Percentiles rank a stretch among this genome's conserved stretches.
Conservation (phyloP, 2,329 filamentous ascomycete genomes). For the Huntiella bhutanensis region DNA sequence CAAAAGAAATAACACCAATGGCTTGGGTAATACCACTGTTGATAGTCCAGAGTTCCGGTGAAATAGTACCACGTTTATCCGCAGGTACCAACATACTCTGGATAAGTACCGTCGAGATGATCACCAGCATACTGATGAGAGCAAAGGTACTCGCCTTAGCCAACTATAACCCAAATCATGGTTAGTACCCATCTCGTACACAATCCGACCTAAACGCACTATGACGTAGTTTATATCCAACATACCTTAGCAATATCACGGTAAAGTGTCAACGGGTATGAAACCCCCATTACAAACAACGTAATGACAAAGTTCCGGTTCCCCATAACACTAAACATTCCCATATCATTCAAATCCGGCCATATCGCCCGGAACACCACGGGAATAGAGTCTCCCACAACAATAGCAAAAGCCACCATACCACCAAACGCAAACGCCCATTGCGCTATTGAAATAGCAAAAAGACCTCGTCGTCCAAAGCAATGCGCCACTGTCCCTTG, state of each 20-base stretch:
- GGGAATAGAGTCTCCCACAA: slow-evolving; percentile 90
- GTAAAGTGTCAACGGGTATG: slow-evolving; percentile 82
- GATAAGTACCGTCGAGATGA: slow-evolving; percentile 70
- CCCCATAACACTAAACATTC: slow-evolving; percentile 65
- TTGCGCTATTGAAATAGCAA: slow-evolving; percentile 79
- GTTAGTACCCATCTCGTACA: slow-evolving; percentile 1
- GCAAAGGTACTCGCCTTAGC: slow-evolving; percentile 91
- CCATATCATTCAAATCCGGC: slow-evolving; percentile 50
- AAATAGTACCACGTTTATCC: slow-evolving; percentile 53
- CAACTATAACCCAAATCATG: slow-evolving; percentile 33
- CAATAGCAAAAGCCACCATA: slow-evolving; percentile 96
- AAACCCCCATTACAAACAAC: slow-evolving; percentile 70
- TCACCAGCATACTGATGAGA: slow-evolving; percentile 79
- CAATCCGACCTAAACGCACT: neutral
- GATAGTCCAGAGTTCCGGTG: slow-evolving; percentile 51
- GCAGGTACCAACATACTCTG: slow-evolving; percentile 60
- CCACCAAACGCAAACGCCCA: slow-evolving; percentile 98
- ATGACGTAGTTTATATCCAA: neutral
- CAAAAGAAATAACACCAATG: slow-evolving; percentile 94
- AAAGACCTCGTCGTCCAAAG: slow-evolving; percentile 70
- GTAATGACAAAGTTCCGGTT: slow-evolving; percentile 71
- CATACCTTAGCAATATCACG: slow-evolving; percentile 85
- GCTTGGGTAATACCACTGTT: slow-evolving; percentile 85
- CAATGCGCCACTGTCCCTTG: slow-evolving; percentile 92
- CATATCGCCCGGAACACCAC: slow-evolving; percentile 72